Percentiles rank a stretch among this genome's conserved stretches.
These are phyloP conservation scores for Polychaeton citri DNA, from an alignment of 2,329 filamentous ascomycete species.

Conservation along the genomic window DNA sequence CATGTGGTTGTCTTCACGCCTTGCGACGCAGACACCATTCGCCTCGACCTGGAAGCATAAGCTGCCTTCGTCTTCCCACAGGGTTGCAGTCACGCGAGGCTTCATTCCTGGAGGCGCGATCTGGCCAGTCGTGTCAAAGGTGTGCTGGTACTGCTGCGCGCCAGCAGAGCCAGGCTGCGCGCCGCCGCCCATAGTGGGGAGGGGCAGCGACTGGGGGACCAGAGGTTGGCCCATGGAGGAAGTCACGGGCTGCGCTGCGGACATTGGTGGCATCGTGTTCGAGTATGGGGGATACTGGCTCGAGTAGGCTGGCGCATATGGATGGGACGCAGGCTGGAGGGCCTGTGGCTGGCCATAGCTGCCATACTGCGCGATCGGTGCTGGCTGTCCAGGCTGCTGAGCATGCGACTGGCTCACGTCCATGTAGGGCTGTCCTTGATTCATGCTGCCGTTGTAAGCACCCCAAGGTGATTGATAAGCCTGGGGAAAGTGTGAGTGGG, in stretches of 20 bases:
- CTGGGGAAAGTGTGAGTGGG: slow-evolving; percentile 5
- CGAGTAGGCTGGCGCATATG: slow-evolving; percentile 50
- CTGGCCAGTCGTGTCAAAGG: slow-evolving; percentile 82
- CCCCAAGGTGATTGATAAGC: slow-evolving; percentile 9
- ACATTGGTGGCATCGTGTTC: slow-evolving; percentile 74
- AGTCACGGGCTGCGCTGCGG: slow-evolving; percentile 52
- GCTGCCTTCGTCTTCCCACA: slow-evolving; percentile 98
- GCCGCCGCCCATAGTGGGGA: slow-evolving; percentile 27
- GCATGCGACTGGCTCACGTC: slow-evolving; percentile 36
- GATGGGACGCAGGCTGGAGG: slow-evolving; percentile 19
- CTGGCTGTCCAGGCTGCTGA: slow-evolving; percentile 63
- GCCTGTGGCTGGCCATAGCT: slow-evolving; percentile 53
- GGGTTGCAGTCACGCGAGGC: slow-evolving; percentile 83
- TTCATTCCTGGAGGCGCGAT: slow-evolving; percentile 89
- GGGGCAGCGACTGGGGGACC: slow-evolving; percentile 55
- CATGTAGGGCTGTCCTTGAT: slow-evolving; percentile 69
- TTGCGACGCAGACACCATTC: slow-evolving; percentile 85
- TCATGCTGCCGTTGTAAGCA: slow-evolving; percentile 55
- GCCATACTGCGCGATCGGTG: slow-evolving; percentile 62
- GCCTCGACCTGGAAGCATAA: slow-evolving; percentile 97
- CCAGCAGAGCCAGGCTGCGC: slow-evolving; percentile 8
- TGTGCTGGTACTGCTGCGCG: slow-evolving; percentile 15
- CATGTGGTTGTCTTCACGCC: slow-evolving; percentile 96
- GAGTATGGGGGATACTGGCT: slow-evolving; percentile 55
- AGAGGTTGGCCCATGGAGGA: slow-evolving; percentile 54